phyloP scores from a whole-genome alignment of 2,329 filamentous ascomycete species.

The Calonectria pauciramosa region DNA sequence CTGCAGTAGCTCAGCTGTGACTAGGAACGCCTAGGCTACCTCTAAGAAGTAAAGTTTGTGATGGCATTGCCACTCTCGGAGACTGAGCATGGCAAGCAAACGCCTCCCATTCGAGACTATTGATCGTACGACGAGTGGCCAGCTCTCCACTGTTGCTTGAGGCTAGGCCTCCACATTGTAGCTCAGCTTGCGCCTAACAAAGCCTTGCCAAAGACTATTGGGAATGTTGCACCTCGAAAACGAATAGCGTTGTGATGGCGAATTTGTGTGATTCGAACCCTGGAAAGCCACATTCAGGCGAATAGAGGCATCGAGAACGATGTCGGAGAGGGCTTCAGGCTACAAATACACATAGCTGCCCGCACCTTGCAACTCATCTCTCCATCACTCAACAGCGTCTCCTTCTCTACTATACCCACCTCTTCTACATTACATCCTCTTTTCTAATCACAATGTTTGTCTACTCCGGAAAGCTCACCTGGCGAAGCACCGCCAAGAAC shows the following conservation, averaged over 20 bases:
- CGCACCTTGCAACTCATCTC: background rate
- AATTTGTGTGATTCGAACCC: background rate
- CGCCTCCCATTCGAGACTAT: background rate
- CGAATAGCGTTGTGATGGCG: background rate
- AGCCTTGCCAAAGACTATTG: background rate
- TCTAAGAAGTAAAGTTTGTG: background rate
- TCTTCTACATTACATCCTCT: background rate
- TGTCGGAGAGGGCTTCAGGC: background rate
- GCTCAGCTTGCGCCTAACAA: background rate
- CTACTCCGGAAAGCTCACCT: constrained; percentile 37
- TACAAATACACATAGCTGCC: background rate
- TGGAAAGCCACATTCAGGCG: background rate
- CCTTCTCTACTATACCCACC: background rate
- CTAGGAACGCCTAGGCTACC: background rate
- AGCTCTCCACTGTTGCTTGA: background rate
- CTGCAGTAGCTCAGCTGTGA: background rate
- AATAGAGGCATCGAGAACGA: background rate
- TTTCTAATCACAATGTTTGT: constrained; percentile 33
- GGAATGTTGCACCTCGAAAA: background rate
- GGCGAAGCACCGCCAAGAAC: constrained; percentile 29
- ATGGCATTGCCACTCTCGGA: background rate
- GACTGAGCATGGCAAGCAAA: background rate
- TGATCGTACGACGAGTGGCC: background rate
- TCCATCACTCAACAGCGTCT: background rate
- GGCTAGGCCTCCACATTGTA: background rate